Conservation (phyloP, 1,284 basidiomycete species). For the Filobasidium uniguttulatum region DNA sequence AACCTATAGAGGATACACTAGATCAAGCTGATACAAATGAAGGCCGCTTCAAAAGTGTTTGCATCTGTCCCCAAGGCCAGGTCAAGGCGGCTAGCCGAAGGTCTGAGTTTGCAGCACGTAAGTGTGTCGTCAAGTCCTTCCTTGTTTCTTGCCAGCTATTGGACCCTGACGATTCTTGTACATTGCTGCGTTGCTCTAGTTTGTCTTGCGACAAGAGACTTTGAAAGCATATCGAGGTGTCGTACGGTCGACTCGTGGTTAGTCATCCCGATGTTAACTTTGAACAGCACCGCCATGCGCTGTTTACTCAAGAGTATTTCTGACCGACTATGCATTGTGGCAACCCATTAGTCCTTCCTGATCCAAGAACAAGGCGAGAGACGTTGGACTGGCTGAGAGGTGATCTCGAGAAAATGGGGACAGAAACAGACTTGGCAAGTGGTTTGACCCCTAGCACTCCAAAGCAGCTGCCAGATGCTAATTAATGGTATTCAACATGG, state of each 20-base stretch:
- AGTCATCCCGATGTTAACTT: constrained; percentile 11
- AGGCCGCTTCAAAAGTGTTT: too few relatives aligned
- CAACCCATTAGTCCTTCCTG: constrained; percentile 35
- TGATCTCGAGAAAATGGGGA: constrained; percentile 28
- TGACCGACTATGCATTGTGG: background rate
- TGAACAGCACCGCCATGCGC: background rate
- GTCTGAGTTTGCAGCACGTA: constrained; percentile 27
- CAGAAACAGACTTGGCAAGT: constrained; percentile 28
- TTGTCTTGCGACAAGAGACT: constrained; percentile 30
- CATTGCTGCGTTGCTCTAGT: constrained; percentile 19
- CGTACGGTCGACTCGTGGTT: constrained; percentile 32
- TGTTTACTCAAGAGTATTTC: background rate
- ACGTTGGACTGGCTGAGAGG: constrained; percentile 33
- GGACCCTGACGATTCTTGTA: too few relatives aligned
- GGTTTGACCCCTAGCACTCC: background rate
- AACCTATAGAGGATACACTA: too few relatives aligned
- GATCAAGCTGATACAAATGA: too few relatives aligned
- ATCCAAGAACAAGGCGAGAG: constrained; percentile 28
- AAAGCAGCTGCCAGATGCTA: background rate
- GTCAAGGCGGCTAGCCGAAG: too few relatives aligned
- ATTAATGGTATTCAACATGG: background rate
- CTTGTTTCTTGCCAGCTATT: background rate
- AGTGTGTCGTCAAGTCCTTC: constrained; percentile 3
- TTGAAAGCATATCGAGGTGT: constrained; percentile 31
- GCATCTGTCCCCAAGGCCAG: too few relatives aligned